Base-by-base conservation (phyloP, 345 rosid species). In the Gossypium thurberi region DNA sequence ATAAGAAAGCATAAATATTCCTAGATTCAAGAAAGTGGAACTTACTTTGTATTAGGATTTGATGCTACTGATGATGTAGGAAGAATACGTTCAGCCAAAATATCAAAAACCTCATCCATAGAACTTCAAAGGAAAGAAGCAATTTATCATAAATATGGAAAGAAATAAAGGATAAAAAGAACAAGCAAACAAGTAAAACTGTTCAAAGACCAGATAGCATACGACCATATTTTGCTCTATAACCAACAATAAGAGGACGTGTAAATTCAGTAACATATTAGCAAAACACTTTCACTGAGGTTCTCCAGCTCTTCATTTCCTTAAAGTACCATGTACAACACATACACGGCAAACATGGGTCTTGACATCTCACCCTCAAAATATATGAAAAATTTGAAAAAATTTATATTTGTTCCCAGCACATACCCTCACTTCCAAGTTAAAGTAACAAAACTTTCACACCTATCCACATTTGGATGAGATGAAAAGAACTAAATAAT, bases 81-180 rank as follows among this genome's bases (percentile, higher is more conserved):
- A 76, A 90, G 78, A 69, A 92, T 71, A 46, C 84, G 87, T 62
- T 85, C 85, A 23, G 85, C 97, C 81, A 95, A 81, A 84, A 77
- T 78, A 80, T 91, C 91, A 82, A 85, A 95, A 53, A 89, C 82
- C 78, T 92, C 96, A 78, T 88, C 85, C 98, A 95, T 92, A 74
- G 82, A 81, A 62, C 99, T 92, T 81, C 69, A 64, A 71, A 65
- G 2, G 3, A 68, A n/a, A 17, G 15, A 51, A 58, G 37, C 23
- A 70, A 58, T 18, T 15, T 15, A 72, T 28, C 23, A 56, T 40
- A 65, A 70, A 56, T 20, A 50, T 44, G 26, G 43, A 4, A 17
- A 14, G 76, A 1, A 58, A n/a, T 25, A 25, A 33, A 63, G 52
- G 25, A 20, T 21, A 48, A 75, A 48, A 37, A 18, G 33, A 37